Base-by-base conservation (phyloP, 2,329 filamentous ascomycete species). In the Fusarium annulatum region DNA sequence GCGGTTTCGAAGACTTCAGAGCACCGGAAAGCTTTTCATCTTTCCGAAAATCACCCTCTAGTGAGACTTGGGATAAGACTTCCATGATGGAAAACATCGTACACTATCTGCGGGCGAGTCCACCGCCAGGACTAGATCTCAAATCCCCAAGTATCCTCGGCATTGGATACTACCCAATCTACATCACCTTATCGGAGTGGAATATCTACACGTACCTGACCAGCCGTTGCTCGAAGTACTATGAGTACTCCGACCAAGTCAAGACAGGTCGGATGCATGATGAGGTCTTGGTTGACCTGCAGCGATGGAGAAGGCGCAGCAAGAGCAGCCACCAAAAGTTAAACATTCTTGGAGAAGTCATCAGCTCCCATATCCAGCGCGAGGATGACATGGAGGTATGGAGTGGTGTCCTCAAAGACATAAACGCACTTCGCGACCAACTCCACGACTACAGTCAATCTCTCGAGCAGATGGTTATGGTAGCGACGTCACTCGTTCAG, bases 331-430 rank as follows among this genome's bases (percentile, higher is more conserved):
- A 46, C 6, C 38, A 28, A 0, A 61, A 61, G 0, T 33, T 68
- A 0, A 9, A 0, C 1, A 11, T 56, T 0, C 26, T 68, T 0
- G 1, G n/a, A 0, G 55, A 45, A 0, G 43, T 49, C 1, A 10
- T 61, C 1, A 18, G 16, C 3, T 38, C 11, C 0, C 34, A 41
- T 16, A n/a, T 26, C 0, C 9, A 30, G 0, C 10, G 28, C 0
- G 5, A 33, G 0, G 23, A 39, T 2, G 8, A 46, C 1, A 23
- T 7, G 2, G n/a, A 23, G 3, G 10, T 9, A 5, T 65, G 64
- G 64, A 14, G 0, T 0, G 7, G 34, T 1, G 6, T 48, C 1
- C 38, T 49, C 0, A 55, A 38, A 0, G 63, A 68, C 4, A 43
- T 56, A 0, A 12, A 28, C 3, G 62, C 9, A 4, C 9, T 68